Base-by-base conservation (phyloP, 225 moss, liverwort and hornwort species). In the Antitrichia curtipendula region DNA sequence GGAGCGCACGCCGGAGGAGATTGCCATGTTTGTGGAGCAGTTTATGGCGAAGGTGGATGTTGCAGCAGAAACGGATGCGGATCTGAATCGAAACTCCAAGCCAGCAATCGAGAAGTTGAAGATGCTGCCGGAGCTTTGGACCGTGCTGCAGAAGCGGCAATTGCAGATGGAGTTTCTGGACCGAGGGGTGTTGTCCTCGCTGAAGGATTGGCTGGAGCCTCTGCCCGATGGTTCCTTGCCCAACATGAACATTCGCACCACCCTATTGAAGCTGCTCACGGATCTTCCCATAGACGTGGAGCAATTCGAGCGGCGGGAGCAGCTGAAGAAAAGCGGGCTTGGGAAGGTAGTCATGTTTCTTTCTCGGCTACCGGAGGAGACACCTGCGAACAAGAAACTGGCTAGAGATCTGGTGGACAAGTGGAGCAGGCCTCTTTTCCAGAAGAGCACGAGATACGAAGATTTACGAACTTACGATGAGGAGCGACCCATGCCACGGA, bases 261-360 rank as follows among this genome's bases (percentile, higher is more conserved):
- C 97, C 2, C 90, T 99, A 20, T 83, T 99, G 86, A 95, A 95
- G 89, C 94, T 99, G 59, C 93, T 99, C 78, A 97, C 97, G 36
- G 97, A 97, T 91, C 95, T 99, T 63, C 97, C 98, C 38, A 99
- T 99, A 53, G 97, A 99, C 45, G 96, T 96, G 73, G 98, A 97
- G 92, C 91, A 94, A 15, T 91, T 91, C 77, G 97, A 99, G 87
- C 93, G 96, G 82, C 95, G 95, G 69, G 98, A 97, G 82, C 98
- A 97, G 89, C 86, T 99, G 40, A 99, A 97, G 88, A 99, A 94
- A 90, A 97, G 97, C 87, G 97, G 98, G 79, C 94, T 99, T 28
- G 98, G 98, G 47, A 99, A 96, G 91, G 98, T 98, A 22, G 98
- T 98, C 32, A 98, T 97, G 96, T 98, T 98, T 58, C 88, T 98